Conservation (phyloP, 768 basidiomycete species). For the Termitomyces sp. region DNA sequence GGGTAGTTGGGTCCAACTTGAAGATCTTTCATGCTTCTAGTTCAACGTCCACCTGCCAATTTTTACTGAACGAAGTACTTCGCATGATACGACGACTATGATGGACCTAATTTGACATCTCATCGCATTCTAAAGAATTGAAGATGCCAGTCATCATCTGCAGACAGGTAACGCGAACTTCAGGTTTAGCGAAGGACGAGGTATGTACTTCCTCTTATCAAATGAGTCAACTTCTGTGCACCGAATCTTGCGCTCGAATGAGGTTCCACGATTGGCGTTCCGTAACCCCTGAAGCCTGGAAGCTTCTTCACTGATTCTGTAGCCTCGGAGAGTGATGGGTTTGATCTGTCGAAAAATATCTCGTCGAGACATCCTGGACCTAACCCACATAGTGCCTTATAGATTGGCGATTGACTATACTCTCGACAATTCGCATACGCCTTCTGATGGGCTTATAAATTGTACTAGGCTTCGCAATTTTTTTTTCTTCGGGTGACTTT, state of each 20-base stretch:
- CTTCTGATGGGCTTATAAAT: background rate
- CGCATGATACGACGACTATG: background rate
- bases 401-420: background rate
- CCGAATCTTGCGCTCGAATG: background rate
- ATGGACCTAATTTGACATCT: background rate
- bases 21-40: background rate
- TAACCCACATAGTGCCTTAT: background rate
- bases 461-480: constrained; percentile 66
- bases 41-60: background rate
- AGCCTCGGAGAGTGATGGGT: background rate
- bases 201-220: background rate
- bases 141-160: background rate
- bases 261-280: background rate
- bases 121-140: background rate
- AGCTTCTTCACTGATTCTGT: background rate
- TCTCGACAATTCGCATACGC: background rate
- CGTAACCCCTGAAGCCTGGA: background rate
- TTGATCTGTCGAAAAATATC: background rate
- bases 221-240: background rate
- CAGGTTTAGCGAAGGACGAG: background rate
- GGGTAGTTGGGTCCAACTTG: too few species aligned
- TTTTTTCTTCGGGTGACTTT: background rate
- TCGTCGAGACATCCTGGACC: too few species aligned
- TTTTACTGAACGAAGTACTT: background rate
- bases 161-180: background rate